Evolutionary conservation across 1,284 basidiomycete species (phyloP), one percentile per base, ranked within the genome.

Genomic region (Athelia psychrophila): DNA sequence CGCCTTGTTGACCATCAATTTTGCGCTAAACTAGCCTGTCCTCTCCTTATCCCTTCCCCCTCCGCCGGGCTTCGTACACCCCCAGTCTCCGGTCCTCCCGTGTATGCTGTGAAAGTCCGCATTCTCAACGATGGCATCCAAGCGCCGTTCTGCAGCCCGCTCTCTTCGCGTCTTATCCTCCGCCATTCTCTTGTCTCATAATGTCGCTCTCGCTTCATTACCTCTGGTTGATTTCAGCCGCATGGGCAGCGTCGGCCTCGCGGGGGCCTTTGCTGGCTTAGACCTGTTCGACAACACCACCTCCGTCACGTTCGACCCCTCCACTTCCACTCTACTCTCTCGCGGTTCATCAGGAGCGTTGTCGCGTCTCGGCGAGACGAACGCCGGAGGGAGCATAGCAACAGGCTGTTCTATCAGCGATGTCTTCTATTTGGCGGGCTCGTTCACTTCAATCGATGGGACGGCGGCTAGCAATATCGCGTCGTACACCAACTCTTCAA

Each of bases 191-290:
- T 20, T 59, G 56, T 30, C 58, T 55, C 44, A 65, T 33, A 57
- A 68, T 66, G 58, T 67, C 64, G 82, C 70, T 52, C 70, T 74
- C 55, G 84, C 88, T 13, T 71, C 81, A 48, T 70, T 90, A 45
- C 93, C 93, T 32, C 78, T 83, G 61, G 84, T 97, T 70, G 93
- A 97, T 72, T 96, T 92, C 68, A 78, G 88, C 63, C 86, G 88
- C 55, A 95, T 96, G 90, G 94, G 94, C 57, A 84, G 78, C 52
- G 93, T 97, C 52, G 93, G 85, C 51, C 76, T 97, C 44, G 84
- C 87, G 33, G 95, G 95, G 51, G 79, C 89, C 18, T 98, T 97
- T 66, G 80, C 88, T 24, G 93, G 93, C 44, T 75, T 98, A 54
- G 87, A 88, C 64, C 71, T 94, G 50, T 86, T 88, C 73, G 75